Conservation (phyloP, 2,329 filamentous ascomycete species). For the Pseudocercospora cruenta region DNA sequence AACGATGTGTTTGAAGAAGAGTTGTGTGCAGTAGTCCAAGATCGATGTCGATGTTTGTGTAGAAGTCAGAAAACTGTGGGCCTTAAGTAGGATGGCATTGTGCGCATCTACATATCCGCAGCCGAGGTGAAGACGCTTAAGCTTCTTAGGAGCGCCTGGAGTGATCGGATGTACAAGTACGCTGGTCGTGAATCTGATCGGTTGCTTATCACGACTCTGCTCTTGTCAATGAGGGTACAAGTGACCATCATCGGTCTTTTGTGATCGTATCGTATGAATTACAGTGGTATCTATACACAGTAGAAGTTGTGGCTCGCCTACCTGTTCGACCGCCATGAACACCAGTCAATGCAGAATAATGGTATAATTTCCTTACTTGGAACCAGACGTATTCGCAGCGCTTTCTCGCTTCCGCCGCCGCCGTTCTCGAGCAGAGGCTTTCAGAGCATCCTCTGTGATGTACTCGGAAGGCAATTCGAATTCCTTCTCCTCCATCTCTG, state of each 20-base stretch:
- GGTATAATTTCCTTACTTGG: background rate
- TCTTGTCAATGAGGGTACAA: no score
- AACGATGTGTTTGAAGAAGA: no score
- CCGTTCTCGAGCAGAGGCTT: slow-evolving; percentile 64
- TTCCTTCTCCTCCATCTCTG: slow-evolving; percentile 70
- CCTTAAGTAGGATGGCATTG: no score
- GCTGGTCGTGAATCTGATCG: no score
- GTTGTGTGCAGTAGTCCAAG: no score
- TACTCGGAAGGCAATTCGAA: slow-evolving; percentile 75
- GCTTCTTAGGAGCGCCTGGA: no score
- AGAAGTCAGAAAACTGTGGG: no score
- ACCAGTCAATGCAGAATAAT: background rate
- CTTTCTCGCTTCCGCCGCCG: slow-evolving; percentile 63
- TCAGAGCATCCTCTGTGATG: slow-evolving; percentile 52
- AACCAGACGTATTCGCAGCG: slow-evolving; percentile 30
- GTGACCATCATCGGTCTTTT: background rate
- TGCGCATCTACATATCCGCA: no score
- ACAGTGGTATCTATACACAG: slow-evolving; percentile 1
- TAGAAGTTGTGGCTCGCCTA: background rate
- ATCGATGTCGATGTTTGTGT: no score
- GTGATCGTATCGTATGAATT: background rate
- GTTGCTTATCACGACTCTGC: no score
- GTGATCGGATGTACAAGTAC: no score
- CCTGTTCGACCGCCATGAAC: background rate
- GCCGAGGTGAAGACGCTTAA: no score